Conservation (phyloP, 164 flowering plant genomes). For the Kingdonia uniflora region DNA sequence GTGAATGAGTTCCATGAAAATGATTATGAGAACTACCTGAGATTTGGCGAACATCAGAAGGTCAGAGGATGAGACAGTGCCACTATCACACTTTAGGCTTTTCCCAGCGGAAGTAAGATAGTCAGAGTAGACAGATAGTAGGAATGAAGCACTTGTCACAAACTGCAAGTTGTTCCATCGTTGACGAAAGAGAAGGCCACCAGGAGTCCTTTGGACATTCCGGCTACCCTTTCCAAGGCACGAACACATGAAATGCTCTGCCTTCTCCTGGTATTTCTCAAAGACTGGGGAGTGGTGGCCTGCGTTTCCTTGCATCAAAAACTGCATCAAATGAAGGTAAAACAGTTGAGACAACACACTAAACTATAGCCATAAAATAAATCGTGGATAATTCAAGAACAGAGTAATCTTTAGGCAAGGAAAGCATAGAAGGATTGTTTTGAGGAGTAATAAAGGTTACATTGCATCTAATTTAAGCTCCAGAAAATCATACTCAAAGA, state of each 20-base stretch:
- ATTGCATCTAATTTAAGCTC: too few relatives aligned
- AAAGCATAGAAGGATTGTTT: too few relatives aligned
- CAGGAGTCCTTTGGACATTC: slow-evolving; percentile 69
- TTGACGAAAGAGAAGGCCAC: slow-evolving; percentile 78
- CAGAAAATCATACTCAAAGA: too few relatives aligned
- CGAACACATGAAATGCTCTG: slow-evolving; percentile 79
- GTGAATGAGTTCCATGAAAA: too few relatives aligned
- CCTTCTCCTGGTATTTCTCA: slow-evolving; percentile 51
- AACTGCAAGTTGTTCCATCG: slow-evolving; percentile 93
- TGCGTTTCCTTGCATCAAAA: slow-evolving; percentile 71
- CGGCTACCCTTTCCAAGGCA: slow-evolving; percentile 58
- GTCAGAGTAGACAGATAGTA: slow-evolving; percentile 72
- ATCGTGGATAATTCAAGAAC: too few relatives aligned
- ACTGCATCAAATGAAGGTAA: slow-evolving; percentile 24
- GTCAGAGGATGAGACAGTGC: slow-evolving; percentile 38
- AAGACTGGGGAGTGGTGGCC: slow-evolving; percentile 41
- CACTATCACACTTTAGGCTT: slow-evolving; percentile 39
- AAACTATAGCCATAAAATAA: too few relatives aligned
- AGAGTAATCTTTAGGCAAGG: too few relatives aligned
- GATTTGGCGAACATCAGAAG: slow-evolving; percentile 69
- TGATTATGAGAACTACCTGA: slow-evolving; percentile 35
- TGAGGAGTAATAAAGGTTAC: too few relatives aligned
- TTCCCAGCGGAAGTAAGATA: slow-evolving; percentile 47
- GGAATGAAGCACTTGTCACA: slow-evolving; percentile 75
- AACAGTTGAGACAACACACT: neutral